phyloP scores from a whole-genome alignment of 2,329 filamentous ascomycete species.

The Aspergillus chevalieri region DNA sequence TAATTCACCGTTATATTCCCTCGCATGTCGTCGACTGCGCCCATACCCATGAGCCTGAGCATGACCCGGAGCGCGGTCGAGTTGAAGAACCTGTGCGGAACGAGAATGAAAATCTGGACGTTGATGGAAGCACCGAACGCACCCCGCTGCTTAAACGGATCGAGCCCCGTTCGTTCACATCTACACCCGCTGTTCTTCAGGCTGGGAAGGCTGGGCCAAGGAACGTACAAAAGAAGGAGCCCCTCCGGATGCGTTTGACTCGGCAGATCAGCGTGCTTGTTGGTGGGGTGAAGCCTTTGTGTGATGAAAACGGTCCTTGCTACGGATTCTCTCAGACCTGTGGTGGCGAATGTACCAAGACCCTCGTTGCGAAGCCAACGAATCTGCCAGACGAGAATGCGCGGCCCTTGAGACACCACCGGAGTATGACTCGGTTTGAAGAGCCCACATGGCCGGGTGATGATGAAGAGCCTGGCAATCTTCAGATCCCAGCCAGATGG shows the following conservation, averaged over 20 bases:
- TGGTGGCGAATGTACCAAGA: conserved; percentile 55
- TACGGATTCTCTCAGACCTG: conserved; percentile 58
- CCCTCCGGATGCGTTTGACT: conserved; percentile 30
- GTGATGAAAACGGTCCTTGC: conserved; percentile 55
- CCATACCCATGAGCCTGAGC: conserved; percentile 35
- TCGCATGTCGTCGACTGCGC: conserved; percentile 46
- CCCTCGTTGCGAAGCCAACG: conserved; percentile 15
- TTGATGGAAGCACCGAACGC: conserved; percentile 18
- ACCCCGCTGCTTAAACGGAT: conserved; percentile 25
- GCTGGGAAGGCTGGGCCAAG: conserved; percentile 3
- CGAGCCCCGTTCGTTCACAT: conserved; percentile 12
- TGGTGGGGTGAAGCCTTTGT: conserved; percentile 44
- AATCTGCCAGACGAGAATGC: conserved; percentile 10
- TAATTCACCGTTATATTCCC: conserved; percentile 44
- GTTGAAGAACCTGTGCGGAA: conserved; percentile 12
- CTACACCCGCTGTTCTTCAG: conserved; percentile 15
- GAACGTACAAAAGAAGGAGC: conserved; percentile 19
- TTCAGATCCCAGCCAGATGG: not conserved
- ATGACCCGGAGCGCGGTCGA: conserved; percentile 30
- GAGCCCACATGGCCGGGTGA: conserved; percentile 8
- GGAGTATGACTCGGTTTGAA: conserved; percentile 12
- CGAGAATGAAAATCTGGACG: not conserved
- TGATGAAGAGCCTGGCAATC: conserved; percentile 1
- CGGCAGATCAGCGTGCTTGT: conserved; percentile 46
- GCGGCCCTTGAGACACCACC: conserved; percentile 10